These are phyloP conservation scores for Nakazawaea ishiwadae DNA, from an alignment of 805 yeast species.

Conservation along the genomic window DNA sequence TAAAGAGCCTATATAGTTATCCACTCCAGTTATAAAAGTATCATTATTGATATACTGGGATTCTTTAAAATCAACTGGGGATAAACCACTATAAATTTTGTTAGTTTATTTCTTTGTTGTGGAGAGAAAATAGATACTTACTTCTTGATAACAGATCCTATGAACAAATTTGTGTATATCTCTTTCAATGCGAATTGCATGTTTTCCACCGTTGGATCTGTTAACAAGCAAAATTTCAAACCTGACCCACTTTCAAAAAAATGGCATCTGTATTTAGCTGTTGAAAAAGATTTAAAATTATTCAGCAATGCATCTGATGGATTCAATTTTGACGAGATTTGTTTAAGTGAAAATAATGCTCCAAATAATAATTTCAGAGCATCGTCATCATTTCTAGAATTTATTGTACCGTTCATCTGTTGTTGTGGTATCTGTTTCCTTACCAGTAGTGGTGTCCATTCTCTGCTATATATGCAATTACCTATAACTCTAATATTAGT, in stretches of 20 bases:
- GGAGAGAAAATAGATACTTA: constrained; percentile 19
- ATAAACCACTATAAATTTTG: constrained; percentile 29
- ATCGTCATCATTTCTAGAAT: constrained; percentile 59
- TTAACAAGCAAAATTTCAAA: constrained; percentile 66
- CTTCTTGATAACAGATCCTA: constrained; percentile 60
- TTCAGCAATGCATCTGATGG: constrained; percentile 24
- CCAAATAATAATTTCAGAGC: constrained; percentile 83
- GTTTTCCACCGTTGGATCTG: constrained; percentile 58
- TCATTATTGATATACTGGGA: constrained; percentile 51
- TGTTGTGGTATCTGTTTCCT: constrained; percentile 12
- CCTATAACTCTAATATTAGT: constrained; percentile 22
- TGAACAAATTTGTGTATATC: constrained; percentile 55
- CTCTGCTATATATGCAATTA: constrained; percentile 77
- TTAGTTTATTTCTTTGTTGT: background rate
- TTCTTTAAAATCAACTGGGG: constrained; percentile 54
- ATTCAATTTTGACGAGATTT: constrained; percentile 56
- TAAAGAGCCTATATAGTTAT: constrained; percentile 31
- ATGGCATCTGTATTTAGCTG: constrained; percentile 76
- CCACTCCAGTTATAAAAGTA: constrained; percentile 52
- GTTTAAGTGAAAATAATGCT: constrained; percentile 71
- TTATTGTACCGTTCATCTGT: constrained; percentile 30
- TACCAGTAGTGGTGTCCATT: constrained; percentile 37
- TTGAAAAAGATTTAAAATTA: constrained; percentile 50
- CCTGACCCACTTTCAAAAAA: constrained; percentile 77
- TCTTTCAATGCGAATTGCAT: constrained; percentile 50